Conservation (phyloP, 305 asterid species). For the Petunia hybrid region DNA sequence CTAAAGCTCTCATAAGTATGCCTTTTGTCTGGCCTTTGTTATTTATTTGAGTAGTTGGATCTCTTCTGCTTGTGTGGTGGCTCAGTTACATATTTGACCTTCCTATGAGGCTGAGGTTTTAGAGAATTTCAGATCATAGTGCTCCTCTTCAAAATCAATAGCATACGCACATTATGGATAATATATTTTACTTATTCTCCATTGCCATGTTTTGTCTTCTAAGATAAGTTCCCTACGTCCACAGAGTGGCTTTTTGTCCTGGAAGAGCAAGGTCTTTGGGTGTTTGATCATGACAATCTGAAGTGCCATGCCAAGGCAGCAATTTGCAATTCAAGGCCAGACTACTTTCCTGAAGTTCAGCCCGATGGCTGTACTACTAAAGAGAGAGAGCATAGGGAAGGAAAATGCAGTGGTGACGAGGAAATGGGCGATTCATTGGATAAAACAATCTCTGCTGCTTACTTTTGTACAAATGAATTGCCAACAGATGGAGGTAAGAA, state of each 20-base stretch:
- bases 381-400: background rate
- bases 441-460: conserved; percentile 33
- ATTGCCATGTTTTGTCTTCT: conserved; percentile 33
- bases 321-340: conserved; percentile 35
- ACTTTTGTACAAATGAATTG: conserved; percentile 22
- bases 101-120: background rate
- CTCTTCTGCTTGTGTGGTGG: background rate
- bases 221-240: background rate
- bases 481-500: conserved; percentile 47
- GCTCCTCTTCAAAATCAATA: background rate
- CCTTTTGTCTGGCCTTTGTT: conserved; percentile 36
- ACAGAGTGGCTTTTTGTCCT: conserved; percentile 68
- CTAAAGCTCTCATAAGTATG: conserved; percentile 74
- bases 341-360: conserved; percentile 35
- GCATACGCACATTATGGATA: conserved; percentile 22
- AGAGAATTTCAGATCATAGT: background rate
- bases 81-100: background rate
- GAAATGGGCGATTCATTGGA: conserved; percentile 46
- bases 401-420: conserved; percentile 41
- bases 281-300: conserved; percentile 49
- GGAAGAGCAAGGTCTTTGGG: conserved; percentile 53
- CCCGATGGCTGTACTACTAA: conserved; percentile 13
- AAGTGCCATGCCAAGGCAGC: conserved; percentile 48
- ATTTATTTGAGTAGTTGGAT: conserved; percentile 22
- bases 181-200: background rate